Percentiles rank a stretch among this genome's conserved stretches.
phyloP scores from a whole-genome alignment of 2,329 filamentous ascomycete genomes.

The Neopestalotiopsis sp. region DNA sequence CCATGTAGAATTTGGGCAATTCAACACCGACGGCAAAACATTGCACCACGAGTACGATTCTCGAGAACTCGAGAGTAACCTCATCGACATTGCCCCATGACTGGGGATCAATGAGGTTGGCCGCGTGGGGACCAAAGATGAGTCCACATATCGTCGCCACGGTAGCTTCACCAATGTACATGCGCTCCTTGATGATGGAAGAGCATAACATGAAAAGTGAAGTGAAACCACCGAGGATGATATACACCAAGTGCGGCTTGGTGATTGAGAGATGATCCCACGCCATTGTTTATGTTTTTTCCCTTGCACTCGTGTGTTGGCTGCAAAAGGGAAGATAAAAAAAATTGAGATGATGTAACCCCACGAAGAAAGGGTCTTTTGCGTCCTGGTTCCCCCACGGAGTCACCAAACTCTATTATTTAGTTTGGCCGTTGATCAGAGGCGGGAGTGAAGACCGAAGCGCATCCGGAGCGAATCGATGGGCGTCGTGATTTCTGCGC shows the following conservation, averaged over 20 bases:
- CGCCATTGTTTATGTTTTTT: constrained; percentile 58
- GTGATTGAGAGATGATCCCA: constrained; percentile 87
- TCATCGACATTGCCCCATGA: constrained; percentile 86
- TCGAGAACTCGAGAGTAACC: constrained; percentile 86
- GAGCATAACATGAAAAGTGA: constrained; percentile 98
- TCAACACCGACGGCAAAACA: constrained; percentile 93
- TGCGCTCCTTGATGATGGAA: constrained; percentile 95
- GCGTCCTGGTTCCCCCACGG: not conserved
- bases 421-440: constrained; percentile 33
- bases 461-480: constrained; percentile 23
- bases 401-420: constrained; percentile 19
- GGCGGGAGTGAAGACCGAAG: constrained; percentile 26
- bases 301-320: not conserved
- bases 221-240: constrained; percentile 97
- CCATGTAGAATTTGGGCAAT: constrained; percentile 94
- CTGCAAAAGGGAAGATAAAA: not conserved
- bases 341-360: constrained; percentile 5
- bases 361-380: not conserved
- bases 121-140: constrained; percentile 86
- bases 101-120: constrained; percentile 77
- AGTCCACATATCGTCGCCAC: constrained; percentile 88
- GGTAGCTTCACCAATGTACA: constrained; percentile 98
- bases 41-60: constrained; percentile 88
- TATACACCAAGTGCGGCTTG: constrained; percentile 95
- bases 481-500: constrained; percentile 15